Percentiles rank a stretch among this genome's conserved stretches.
phyloP scores from a whole-genome alignment of 2,329 filamentous ascomycete genomes.

The Sphaerulina populicola region DNA sequence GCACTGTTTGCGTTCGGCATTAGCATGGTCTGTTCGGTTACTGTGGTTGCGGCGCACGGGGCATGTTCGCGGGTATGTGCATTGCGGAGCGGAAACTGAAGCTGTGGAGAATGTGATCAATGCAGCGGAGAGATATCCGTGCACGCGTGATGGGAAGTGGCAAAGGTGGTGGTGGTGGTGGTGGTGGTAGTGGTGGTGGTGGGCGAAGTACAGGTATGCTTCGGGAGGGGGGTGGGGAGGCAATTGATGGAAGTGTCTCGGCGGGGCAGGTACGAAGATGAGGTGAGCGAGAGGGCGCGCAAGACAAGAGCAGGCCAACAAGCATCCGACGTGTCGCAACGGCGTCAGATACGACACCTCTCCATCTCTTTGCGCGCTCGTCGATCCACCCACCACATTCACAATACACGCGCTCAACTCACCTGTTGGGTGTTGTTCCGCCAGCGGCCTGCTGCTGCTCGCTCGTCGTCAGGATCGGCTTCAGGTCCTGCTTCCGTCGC shows the following conservation, averaged over 20 bases:
- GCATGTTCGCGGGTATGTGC: constrained; percentile 12
- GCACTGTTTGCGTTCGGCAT: constrained; percentile 21
- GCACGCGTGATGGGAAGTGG: not conserved
- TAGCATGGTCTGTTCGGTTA: constrained; percentile 20
- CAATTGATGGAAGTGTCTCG: constrained; percentile 8
- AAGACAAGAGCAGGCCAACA: not conserved
- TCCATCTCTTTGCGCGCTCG: not conserved
- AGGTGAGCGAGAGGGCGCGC: constrained; percentile 9
- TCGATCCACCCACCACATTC: not conserved
- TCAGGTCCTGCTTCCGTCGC: constrained; percentile 62
- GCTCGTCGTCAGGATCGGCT: constrained; percentile 63
- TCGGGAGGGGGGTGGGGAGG: too few relatives aligned
- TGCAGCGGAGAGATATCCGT: constrained; percentile 1
- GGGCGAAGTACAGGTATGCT: not conserved
- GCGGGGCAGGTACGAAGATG: constrained; percentile 11
- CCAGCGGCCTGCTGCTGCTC: constrained; percentile 40
- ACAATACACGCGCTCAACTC: constrained; percentile 3
- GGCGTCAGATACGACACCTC: not conserved
- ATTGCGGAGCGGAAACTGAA: constrained; percentile 6
- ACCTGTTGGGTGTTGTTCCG: constrained; percentile 7
- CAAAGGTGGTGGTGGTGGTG: constrained; percentile 1
- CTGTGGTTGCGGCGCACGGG: constrained; percentile 7
- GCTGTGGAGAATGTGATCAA: not conserved
- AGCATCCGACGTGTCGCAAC: not conserved
- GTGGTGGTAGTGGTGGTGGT: constrained; percentile 7